Conservation (phyloP, 495 filamentous ascomycete species). For the Tuber borchii region DNA sequence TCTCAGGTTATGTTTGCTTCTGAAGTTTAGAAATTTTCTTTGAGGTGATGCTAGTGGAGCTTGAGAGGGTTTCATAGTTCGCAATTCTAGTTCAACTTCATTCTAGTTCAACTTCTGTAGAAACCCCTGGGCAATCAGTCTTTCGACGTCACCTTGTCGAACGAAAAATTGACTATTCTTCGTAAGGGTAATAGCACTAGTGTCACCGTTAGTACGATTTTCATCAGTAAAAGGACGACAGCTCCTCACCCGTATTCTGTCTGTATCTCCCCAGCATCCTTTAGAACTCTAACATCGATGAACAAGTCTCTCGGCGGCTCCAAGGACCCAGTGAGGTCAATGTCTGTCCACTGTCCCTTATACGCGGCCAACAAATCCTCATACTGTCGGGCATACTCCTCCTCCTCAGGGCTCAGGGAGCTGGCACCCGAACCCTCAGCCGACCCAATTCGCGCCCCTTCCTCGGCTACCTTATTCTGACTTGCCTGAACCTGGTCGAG, state of each 20-base stretch:
- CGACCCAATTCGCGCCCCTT: slow-evolving; percentile 31
- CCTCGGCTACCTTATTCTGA: slow-evolving; percentile 42
- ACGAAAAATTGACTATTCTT: slow-evolving; percentile 99
- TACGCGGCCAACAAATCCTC: slow-evolving; percentile 88
- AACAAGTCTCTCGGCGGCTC: slow-evolving; percentile 94
- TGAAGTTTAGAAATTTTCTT: background rate
- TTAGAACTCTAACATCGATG: slow-evolving; percentile 92
- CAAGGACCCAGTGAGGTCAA: slow-evolving; percentile 90
- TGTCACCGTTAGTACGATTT: slow-evolving; percentile 13
- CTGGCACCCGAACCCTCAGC: slow-evolving; percentile 47
- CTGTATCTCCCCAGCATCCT: slow-evolving; percentile 97
- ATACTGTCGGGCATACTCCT: slow-evolving; percentile 89
- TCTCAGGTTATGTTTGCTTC: background rate
- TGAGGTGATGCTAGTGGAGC: background rate
- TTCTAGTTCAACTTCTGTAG: slow-evolving; percentile 79
- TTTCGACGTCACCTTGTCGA: slow-evolving; percentile 90
- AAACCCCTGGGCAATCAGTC: slow-evolving; percentile 94
- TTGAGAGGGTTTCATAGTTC: background rate
- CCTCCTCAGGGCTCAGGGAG: slow-evolving; percentile 92
- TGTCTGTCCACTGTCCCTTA: slow-evolving; percentile 98
- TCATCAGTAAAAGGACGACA: slow-evolving; percentile 9
- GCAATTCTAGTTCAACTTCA: slow-evolving; percentile 64
- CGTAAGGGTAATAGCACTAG: slow-evolving; percentile 85
- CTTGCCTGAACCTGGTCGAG: slow-evolving; percentile 50
- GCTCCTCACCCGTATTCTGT: slow-evolving; percentile 89